Evolutionary conservation across 257 asterid genomes (phyloP).

Genomic region (Fraxinus pennsylvanica): DNA sequence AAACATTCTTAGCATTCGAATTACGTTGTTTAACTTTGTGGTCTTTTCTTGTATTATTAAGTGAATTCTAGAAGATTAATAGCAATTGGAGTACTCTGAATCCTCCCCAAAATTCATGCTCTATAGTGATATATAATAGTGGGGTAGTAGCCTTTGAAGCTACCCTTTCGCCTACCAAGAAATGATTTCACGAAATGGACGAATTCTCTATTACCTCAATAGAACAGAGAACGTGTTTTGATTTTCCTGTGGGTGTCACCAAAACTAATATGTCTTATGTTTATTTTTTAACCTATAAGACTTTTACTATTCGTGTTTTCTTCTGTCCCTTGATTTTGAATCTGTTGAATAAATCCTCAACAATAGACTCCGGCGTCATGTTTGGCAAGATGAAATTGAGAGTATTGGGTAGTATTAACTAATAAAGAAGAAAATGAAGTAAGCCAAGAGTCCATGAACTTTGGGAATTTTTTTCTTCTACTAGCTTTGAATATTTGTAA

Average conservation of each 20-base stretch:
- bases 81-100: not conserved
- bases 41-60: not conserved
- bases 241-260: constrained; percentile 52
- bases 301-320: constrained; percentile 9
- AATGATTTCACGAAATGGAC: constrained; percentile 30
- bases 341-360: constrained; percentile 9
- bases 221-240: constrained; percentile 43
- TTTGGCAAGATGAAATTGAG: no score
- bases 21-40: no score
- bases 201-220: constrained; percentile 24
- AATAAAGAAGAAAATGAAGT: no score
- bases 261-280: constrained; percentile 45
- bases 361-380: no score
- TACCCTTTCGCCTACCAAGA: constrained; percentile 23
- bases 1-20: no score
- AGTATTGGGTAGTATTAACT: no score
- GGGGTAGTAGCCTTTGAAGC: constrained; percentile 22
- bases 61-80: not conserved
- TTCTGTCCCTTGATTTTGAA: constrained; percentile 16
- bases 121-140: constrained; percentile 23
- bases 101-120: not conserved
- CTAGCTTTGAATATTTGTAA: not conserved
- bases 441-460: not conserved
- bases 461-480: not conserved
- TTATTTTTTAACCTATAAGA: constrained; percentile 34